Evolutionary conservation across 1,284 basidiomycete species (phyloP), one percentile per base, ranked within the genome.

Genomic region (Malassezia sp.): DNA sequence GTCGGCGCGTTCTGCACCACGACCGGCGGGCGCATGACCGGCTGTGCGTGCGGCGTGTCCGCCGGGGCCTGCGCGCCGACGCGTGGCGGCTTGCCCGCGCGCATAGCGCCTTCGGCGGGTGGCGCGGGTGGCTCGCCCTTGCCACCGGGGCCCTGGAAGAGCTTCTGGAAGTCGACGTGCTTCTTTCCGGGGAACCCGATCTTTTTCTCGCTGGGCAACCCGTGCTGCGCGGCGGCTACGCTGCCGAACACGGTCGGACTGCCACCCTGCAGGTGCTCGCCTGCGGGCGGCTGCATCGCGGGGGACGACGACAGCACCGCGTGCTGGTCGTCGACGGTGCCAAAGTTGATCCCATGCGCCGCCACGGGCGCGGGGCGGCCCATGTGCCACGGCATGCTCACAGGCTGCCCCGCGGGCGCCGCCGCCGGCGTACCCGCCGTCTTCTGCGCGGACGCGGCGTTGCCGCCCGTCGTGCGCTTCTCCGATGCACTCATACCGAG

Each of bases 121-220:
- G n/a, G n/a, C n/a, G n/a, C n/a, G n/a, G n/a, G n/a, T n/a, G n/a
- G n/a, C n/a, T n/a, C n/a, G n/a, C n/a, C n/a, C n/a, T n/a, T n/a
- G 27, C 51, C 45, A 33, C 56, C 52, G 23, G 53, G 51, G 40
- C 56, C 61, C 55, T 67, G 64, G 54, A 70, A 70, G 35, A 70
- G 58, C 49, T 70, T 70, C 40, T 68, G 60, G 46, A 70, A 68
- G 52, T 70, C 63, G 47, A 70, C 72, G 73, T 47, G 35, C 44
- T 52, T 45, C 59, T 87, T 81, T 32, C 88, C 78, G 17, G 49
- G 49, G 35, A 65, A 61, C 11, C 59, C 61, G 30, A 63, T 56
- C 48, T 59, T 61, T 51, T 63, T 67, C 46, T 60, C 57, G 45
- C 71, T 62, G n/a, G 61, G 53, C n/a, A n/a, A n/a, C 23, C 51